phyloP scores from a whole-genome alignment of 768 basidiomycete genomes.

The Termitomyces sp. region DNA sequence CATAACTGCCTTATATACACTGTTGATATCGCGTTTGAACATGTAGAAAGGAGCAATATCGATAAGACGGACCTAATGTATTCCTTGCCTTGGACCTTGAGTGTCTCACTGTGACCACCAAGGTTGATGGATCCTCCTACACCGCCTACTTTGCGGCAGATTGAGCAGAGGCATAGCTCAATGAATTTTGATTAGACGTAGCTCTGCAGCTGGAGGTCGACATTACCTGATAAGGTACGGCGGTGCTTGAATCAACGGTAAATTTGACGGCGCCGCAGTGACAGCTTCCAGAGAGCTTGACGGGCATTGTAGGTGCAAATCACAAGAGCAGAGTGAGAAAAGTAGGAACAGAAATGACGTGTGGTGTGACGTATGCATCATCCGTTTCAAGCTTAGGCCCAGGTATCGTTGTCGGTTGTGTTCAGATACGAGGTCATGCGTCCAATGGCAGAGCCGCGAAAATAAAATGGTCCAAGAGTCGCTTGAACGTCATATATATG shows the following conservation, averaged over 20 bases:
- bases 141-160: constrained; percentile 69
- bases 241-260: constrained; percentile 44
- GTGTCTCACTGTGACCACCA: constrained; percentile 45
- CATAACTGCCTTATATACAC: constrained; percentile 59
- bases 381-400: background rate
- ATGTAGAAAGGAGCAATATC: background rate
- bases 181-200: background rate
- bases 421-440: background rate
- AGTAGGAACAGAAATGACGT: background rate
- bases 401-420: background rate
- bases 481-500: no score
- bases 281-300: constrained; percentile 50
- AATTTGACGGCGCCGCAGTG: constrained; percentile 50
- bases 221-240: constrained; percentile 57
- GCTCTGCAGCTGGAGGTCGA: background rate
- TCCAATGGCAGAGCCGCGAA: background rate
- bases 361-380: background rate
- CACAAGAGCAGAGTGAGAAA: background rate
- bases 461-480: background rate
- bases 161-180: constrained; percentile 61
- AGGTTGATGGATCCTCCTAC: constrained; percentile 62
- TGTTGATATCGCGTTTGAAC: constrained; percentile 12
- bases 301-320: constrained; percentile 36
- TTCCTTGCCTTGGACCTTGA: constrained; percentile 51
- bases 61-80: constrained; percentile 39